A percentile compares a stretch with the other conserved stretches of the same genome.
phyloP scores from a whole-genome alignment of 306 rosid genomes.

The Arachis hypogaea region DNA sequence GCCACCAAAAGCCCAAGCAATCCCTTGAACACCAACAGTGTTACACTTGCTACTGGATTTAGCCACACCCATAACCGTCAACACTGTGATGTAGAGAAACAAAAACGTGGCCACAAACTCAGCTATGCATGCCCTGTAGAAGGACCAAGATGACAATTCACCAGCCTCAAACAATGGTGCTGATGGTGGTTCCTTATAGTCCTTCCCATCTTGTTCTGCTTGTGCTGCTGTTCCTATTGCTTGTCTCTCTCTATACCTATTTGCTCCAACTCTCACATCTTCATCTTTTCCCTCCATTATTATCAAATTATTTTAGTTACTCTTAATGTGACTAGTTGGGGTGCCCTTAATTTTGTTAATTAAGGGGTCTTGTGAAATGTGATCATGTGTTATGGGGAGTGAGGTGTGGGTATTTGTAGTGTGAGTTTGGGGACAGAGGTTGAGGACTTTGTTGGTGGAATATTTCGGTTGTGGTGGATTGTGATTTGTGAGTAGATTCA shows the following conservation, averaged over 20 bases:
- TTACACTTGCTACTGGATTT: slow-evolving; percentile 45
- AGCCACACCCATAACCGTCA: slow-evolving; percentile 51
- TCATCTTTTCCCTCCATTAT: slow-evolving; percentile 50
- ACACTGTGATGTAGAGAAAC: slow-evolving; percentile 53
- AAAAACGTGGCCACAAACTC: slow-evolving; percentile 60
- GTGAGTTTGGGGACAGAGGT: slow-evolving; percentile 33
- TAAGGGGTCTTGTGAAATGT: neutral
- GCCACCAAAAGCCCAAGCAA: slow-evolving; percentile 66
- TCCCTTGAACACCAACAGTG: slow-evolving; percentile 56
- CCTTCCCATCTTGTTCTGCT: slow-evolving; percentile 36
- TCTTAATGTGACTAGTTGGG: neutral
- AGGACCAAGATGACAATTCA: slow-evolving; percentile 54
- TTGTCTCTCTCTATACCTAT: slow-evolving; percentile 47
- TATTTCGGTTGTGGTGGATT: neutral
- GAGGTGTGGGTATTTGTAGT: slow-evolving; percentile 35
- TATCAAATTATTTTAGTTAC: neutral
- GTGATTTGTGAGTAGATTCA: neutral
- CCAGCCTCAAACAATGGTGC: slow-evolving; percentile 45
- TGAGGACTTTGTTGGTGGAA: slow-evolving; percentile 2
- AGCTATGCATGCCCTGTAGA: slow-evolving; percentile 54
- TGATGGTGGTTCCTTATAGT: slow-evolving; percentile 52
- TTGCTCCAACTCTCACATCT: slow-evolving; percentile 54
- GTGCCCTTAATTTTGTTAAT: neutral
- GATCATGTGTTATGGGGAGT: slow-evolving; percentile 11
- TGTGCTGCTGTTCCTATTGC: slow-evolving; percentile 51